These are phyloP conservation scores for Ilyonectria mors-panacis DNA, from an alignment of 2,329 filamentous ascomycete genomes.

Conservation along the genomic window DNA sequence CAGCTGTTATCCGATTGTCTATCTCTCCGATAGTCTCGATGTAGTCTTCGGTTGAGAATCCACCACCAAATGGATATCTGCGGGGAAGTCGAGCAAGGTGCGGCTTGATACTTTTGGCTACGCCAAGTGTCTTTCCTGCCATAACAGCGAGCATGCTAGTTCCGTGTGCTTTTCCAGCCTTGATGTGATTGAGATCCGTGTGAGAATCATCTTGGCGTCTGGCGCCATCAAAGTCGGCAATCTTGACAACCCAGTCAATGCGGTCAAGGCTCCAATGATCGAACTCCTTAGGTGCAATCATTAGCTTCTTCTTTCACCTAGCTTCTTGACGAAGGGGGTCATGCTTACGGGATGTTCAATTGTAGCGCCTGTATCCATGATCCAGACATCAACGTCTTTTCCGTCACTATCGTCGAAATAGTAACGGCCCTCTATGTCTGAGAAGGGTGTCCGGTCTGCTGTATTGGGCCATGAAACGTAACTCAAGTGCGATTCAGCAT, in stretches of 20 bases:
- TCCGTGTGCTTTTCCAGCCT: not conserved
- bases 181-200: not conserved
- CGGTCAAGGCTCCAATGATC: conserved; percentile 2
- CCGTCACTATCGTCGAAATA: conserved; percentile 18
- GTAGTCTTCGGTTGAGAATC: conserved; percentile 3
- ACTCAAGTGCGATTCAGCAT: not conserved
- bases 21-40: conserved; percentile 9
- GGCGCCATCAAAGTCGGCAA: conserved; percentile 13
- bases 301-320: not conserved
- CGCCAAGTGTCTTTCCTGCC: conserved; percentile 16
- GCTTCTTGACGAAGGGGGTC: not conserved
- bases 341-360: not conserved
- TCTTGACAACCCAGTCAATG: not conserved
- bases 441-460: not conserved
- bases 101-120: conserved; percentile 13
- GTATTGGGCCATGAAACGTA: conserved; percentile 13
- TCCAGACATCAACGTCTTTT: conserved; percentile 20
- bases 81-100: conserved; percentile 14
- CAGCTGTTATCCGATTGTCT: not conserved
- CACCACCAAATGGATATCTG: not conserved
- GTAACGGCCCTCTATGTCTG: conserved; percentile 3
- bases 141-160: conserved; percentile 6
- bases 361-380: conserved; percentile 10
- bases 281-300: not conserved
- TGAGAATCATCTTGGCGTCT: conserved; percentile 10